Conservation (phyloP, 2,329 filamentous ascomycete genomes). For the Podosphaera fusca region DNA sequence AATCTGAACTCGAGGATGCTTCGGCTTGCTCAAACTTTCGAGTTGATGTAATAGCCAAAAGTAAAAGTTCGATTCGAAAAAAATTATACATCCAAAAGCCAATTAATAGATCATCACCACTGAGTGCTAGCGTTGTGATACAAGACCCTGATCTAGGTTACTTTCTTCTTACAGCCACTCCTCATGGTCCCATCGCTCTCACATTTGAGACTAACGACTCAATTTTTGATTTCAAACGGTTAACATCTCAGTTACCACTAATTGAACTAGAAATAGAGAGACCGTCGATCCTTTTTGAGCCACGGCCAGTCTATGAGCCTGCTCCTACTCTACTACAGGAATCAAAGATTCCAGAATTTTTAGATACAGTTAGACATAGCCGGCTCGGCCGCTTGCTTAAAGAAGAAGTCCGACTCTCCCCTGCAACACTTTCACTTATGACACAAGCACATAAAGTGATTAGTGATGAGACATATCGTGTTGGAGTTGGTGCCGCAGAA, state of each 20-base stretch:
- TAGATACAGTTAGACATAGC: constrained; percentile 33
- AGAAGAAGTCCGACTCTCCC: constrained; percentile 46
- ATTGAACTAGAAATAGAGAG: constrained; percentile 22
- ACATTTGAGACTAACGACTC: constrained; percentile 35
- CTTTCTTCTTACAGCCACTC: constrained; percentile 35
- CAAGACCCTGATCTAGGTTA: constrained; percentile 40
- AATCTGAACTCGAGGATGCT: constrained; percentile 34
- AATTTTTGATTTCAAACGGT: constrained; percentile 23
- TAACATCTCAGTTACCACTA: constrained; percentile 19
- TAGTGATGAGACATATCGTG: constrained; percentile 41
- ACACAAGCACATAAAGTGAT: constrained; percentile 51
- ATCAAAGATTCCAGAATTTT: constrained; percentile 30
- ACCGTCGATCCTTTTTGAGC: constrained; percentile 31
- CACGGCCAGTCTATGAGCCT: constrained; percentile 43
- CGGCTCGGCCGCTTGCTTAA: constrained; percentile 37
- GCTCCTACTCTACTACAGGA: constrained; percentile 34
- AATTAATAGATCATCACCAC: constrained; percentile 21
- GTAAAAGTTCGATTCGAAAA: constrained; percentile 28
- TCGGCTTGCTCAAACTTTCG: constrained; percentile 37
- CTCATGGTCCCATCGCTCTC: constrained; percentile 33
- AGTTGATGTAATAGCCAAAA: constrained; percentile 34
- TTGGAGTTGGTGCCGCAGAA: constrained; percentile 48
- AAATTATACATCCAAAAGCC: constrained; percentile 31
- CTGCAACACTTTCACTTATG: constrained; percentile 46
- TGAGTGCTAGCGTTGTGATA: constrained; percentile 30